These are phyloP conservation scores for Fonsecaea multimorphosa DNA, from an alignment of 2,329 filamentous ascomycete genomes.

Conservation along the genomic window DNA sequence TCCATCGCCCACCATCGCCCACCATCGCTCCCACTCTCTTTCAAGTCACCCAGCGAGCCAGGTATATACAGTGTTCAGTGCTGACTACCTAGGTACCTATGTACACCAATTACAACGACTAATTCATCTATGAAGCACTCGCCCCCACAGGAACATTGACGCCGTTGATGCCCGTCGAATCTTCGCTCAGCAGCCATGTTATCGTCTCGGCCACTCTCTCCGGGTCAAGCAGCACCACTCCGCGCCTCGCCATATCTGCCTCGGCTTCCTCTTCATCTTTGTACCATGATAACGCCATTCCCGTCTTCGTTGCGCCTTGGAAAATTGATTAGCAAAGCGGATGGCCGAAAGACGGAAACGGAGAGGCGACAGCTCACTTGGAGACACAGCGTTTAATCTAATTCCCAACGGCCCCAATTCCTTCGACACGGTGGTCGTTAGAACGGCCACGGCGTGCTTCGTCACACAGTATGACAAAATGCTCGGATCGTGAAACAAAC, in stretches of 20 bases:
- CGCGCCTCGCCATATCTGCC: conserved; percentile 26
- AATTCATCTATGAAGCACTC: conserved; percentile 12
- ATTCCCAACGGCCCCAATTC: conserved; percentile 46
- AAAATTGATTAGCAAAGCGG: neutral
- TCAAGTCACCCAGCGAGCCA: no score
- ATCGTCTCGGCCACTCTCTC: conserved; percentile 22
- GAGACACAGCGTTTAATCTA: conserved; percentile 52
- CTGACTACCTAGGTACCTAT: neutral
- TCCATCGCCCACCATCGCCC: no score
- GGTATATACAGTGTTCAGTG: neutral
- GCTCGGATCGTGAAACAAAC: conserved; percentile 25
- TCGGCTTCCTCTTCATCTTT: conserved; percentile 25
- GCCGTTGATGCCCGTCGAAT: conserved; percentile 18
- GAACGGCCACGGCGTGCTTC: conserved; percentile 21
- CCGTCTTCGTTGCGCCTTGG: conserved; percentile 25
- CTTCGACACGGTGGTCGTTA: conserved; percentile 49
- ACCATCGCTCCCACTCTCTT: no score
- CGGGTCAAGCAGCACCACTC: conserved; percentile 20
- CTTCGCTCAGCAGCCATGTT: conserved; percentile 22
- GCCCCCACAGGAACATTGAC: conserved; percentile 25
- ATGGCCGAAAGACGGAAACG: neutral
- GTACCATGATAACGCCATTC: conserved; percentile 25
- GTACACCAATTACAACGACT: neutral
- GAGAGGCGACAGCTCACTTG: conserved; percentile 27
- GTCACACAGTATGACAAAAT: conserved; percentile 29